Conservation (phyloP, 129 eudicot species). For the Flaveria robusta region DNA sequence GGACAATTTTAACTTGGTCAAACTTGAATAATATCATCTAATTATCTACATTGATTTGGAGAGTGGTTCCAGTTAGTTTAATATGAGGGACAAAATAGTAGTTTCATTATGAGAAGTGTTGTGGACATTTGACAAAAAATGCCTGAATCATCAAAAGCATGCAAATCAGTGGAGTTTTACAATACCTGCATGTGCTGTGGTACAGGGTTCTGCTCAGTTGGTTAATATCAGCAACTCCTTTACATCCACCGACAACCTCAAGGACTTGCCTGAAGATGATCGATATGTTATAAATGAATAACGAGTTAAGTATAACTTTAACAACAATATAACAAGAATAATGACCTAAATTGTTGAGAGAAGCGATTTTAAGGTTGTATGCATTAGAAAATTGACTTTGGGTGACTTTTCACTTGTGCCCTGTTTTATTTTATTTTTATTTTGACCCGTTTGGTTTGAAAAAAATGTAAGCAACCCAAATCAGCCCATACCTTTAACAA, state of each 20-base stretch:
- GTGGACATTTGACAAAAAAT: background rate
- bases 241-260: slow-evolving; percentile 96
- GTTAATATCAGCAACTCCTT: slow-evolving; percentile 66
- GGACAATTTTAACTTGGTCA: background rate
- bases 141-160: background rate
- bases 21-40: background rate
- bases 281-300: background rate
- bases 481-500: background rate
- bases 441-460: background rate
- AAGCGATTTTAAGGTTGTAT: background rate
- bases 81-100: slow-evolving; percentile 5
- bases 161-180: background rate
- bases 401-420: background rate
- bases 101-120: background rate
- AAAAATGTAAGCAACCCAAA: background rate
- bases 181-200: slow-evolving; percentile 97
- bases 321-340: background rate
- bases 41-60: background rate
- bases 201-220: slow-evolving; percentile 73
- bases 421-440: background rate
- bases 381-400: background rate
- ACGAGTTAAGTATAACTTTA: background rate
- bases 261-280: slow-evolving; percentile 83
- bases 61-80: background rate
- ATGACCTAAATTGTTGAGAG: background rate